Evolutionary conservation across 371 early-diverging fungal species (phyloP).

Genomic region (Dichotomocladium elegans): DNA sequence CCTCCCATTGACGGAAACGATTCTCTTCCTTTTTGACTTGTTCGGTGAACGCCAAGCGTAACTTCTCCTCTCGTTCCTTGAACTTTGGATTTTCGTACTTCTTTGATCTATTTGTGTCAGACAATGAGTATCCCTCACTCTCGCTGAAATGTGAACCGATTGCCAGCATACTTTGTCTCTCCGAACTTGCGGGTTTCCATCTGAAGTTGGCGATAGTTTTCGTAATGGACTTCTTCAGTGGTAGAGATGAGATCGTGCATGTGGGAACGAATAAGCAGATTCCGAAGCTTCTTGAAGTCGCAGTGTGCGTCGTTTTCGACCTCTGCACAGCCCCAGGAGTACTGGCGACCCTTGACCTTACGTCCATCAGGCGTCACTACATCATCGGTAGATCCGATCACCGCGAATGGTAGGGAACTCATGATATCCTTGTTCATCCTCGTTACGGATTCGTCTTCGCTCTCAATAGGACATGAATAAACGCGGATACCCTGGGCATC

Average conservation of each 20-base stretch:
- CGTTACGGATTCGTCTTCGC: slow-evolving; percentile 76
- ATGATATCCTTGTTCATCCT: slow-evolving; percentile 75
- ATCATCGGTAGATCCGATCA: slow-evolving; percentile 86
- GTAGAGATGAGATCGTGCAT: slow-evolving; percentile 87
- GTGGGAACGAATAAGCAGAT: slow-evolving; percentile 86
- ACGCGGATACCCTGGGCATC: slow-evolving; percentile 69
- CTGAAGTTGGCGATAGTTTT: slow-evolving; percentile 76
- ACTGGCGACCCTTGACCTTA: slow-evolving; percentile 81
- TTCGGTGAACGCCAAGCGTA: slow-evolving; percentile 91
- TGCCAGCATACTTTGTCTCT: slow-evolving; percentile 55
- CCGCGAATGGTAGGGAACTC: slow-evolving; percentile 91
- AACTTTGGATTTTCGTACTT: slow-evolving; percentile 81
- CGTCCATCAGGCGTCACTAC: slow-evolving; percentile 68
- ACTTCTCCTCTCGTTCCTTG: slow-evolving; percentile 91
- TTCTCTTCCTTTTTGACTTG: slow-evolving; percentile 93
- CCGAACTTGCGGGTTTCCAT: slow-evolving; percentile 81
- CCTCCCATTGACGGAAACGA: slow-evolving; percentile 95
- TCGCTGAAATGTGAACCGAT: too few relatives aligned
- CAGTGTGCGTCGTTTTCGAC: slow-evolving; percentile 87
- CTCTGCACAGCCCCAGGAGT: slow-evolving; percentile 91
- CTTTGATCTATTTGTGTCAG: slow-evolving; percentile 56
- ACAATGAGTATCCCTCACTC: too few relatives aligned
- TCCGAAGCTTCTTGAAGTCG: slow-evolving; percentile 91
- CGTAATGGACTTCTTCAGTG: slow-evolving; percentile 89
- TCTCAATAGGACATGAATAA: slow-evolving; percentile 74